phyloP scores from a whole-genome alignment of 371 early-diverging fungal species.

The Hamiltosporidium magnivora region DNA sequence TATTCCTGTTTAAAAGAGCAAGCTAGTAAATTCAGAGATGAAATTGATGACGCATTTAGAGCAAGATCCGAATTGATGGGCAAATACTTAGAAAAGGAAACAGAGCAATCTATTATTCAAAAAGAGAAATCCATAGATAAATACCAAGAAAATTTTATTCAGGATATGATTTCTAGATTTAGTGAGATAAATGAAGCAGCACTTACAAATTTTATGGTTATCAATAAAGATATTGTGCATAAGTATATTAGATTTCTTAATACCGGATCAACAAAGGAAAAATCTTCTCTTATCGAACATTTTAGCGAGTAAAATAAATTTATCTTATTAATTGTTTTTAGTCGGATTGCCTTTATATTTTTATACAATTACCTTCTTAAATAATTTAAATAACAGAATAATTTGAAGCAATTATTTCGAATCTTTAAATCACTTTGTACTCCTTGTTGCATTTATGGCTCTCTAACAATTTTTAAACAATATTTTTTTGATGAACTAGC shows the following conservation, averaged over 20 bases:
- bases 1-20: slow-evolving; percentile 17
- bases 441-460: no score
- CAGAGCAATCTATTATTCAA: slow-evolving; percentile 6
- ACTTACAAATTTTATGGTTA: slow-evolving; percentile 5
- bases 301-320: neutral
- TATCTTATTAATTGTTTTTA: no score
- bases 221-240: slow-evolving; percentile 5
- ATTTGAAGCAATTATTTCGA: no score
- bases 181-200: slow-evolving; percentile 14
- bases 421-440: no score
- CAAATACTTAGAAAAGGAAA: slow-evolving; percentile 2
- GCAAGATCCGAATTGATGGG: slow-evolving; percentile 29
- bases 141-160: slow-evolving; percentile 23
- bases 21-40: slow-evolving; percentile 17
- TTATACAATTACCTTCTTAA: no score
- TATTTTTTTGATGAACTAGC: no score
- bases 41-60: slow-evolving; percentile 37
- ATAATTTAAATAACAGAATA: no score
- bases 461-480: no score
- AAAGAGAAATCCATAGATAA: slow-evolving; percentile 19
- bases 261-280: neutral
- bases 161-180: slow-evolving; percentile 14
- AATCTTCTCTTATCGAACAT: neutral
- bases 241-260: neutral
- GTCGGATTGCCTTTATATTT: no score